phyloP scores from a whole-genome alignment of 2,329 filamentous ascomycete genomes.

The Seiridium unicorne region DNA sequence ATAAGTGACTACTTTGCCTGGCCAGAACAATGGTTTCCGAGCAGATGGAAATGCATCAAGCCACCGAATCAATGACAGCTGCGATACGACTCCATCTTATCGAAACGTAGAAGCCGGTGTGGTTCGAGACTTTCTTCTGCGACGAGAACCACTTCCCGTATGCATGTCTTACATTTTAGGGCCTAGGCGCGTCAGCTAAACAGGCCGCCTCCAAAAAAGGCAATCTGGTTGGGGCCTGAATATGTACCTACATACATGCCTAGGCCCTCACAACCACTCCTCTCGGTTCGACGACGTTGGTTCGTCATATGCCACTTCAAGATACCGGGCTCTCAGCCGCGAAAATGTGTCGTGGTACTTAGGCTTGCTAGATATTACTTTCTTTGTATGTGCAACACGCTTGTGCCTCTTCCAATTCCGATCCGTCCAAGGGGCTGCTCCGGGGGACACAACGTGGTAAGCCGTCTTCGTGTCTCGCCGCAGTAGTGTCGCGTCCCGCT shows the following conservation, averaged over 20 bases:
- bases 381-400: not conserved
- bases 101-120: too few relatives aligned
- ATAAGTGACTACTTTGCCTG: too few relatives aligned
- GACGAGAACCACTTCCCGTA: not conserved
- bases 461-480: slow-evolving; percentile 1
- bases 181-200: too few relatives aligned
- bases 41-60: too few relatives aligned
- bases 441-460: slow-evolving; percentile 1
- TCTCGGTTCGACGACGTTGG: too few relatives aligned
- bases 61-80: too few relatives aligned
- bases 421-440: not conserved
- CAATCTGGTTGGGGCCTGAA: not conserved
- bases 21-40: too few relatives aligned
- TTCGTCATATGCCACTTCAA: not conserved
- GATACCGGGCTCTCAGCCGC: not conserved
- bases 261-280: not conserved
- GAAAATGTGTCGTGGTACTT: not conserved
- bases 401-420: not conserved
- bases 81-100: too few relatives aligned
- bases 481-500: not conserved
- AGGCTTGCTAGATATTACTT: not conserved
- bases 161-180: too few relatives aligned
- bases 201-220: not conserved
- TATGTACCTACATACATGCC: too few relatives aligned
- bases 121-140: not conserved